Evolutionary conservation across 2,329 filamentous ascomycete genomes (phyloP), one percentile per base, ranked within the genome.

Genomic region (Aspergillus intermedius): DNA sequence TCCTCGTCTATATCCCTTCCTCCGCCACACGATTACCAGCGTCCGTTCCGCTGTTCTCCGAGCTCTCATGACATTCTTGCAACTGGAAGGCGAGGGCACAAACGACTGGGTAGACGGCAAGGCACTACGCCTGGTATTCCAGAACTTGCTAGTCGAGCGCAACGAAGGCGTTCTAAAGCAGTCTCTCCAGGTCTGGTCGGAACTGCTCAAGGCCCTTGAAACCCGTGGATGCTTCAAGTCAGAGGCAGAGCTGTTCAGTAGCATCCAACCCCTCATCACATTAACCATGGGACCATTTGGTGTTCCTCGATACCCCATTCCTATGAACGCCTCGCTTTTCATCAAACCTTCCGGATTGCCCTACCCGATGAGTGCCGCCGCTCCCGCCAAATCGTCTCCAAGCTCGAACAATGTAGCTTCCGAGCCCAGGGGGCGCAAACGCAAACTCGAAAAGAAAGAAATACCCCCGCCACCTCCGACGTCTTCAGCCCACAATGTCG

Each of bases 11-110:
- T 98, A 96, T 62, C 91, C 91, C 3, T 98, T 98, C 77, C 74
- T 98, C 41, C 86, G 93, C 49, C 93, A 98, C 67, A 98, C 94
- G 5, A 97, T 98, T 60, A 95, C 90, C 1, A 95, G 88, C 48
- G 93, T 98, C 44, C 87, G 93, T 46, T 85, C 91, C 37, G 91
- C 93, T 8, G 93, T 98, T 3, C 77, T 98, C 42, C 89, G 95
- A 61, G 93, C 93, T 32, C 76, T 98, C 25, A 82, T 91, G 60
- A 98, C 93, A 0, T 98, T 98, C 70, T 81, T 95, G 59, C 86
- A 88, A 56, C 84, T 98, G 19, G 87, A 91, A 52, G 84, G 84
- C 46, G 82, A 87, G 48, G 80, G 79, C 23, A 89, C 88, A 6
- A 86, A 89, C 62, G 88, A 88, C 28, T 98, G 93, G 94, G 83